Conservation (phyloP, 2,329 filamentous ascomycete species). For the Aspergillus clavatus region DNA sequence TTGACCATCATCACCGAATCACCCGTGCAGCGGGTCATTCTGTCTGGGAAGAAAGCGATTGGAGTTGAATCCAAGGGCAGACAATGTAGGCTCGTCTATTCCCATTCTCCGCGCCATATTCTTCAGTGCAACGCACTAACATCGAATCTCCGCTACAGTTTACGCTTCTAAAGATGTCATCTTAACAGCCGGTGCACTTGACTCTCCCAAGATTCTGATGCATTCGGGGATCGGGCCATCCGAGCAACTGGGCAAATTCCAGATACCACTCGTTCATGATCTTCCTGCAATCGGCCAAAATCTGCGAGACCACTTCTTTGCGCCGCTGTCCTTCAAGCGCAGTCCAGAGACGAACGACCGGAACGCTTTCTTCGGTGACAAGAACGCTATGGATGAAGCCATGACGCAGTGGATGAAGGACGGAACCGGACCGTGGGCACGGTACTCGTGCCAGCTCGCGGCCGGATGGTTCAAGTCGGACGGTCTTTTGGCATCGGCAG, state of each 20-base stretch:
- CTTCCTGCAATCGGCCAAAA: slow-evolving; percentile 43
- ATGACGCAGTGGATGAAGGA: slow-evolving; percentile 47
- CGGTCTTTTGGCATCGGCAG: slow-evolving; percentile 35
- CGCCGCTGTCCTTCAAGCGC: slow-evolving; percentile 33
- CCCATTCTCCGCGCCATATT: background rate
- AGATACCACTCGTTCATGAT: slow-evolving; percentile 39
- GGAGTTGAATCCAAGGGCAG: slow-evolving; percentile 44
- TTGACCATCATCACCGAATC: slow-evolving; percentile 49
- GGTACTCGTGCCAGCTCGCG: slow-evolving; percentile 25
- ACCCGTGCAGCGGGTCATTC: slow-evolving; percentile 45
- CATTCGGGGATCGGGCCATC: slow-evolving; percentile 47
- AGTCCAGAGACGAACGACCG: slow-evolving; percentile 42
- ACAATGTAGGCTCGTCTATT: slow-evolving; percentile 30
- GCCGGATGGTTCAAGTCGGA: slow-evolving; percentile 43
- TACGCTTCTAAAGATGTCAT: slow-evolving; percentile 38
- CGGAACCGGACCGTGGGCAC: slow-evolving; percentile 34
- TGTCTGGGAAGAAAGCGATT: slow-evolving; percentile 43
- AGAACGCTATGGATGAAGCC: slow-evolving; percentile 41
- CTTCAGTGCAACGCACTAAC: background rate
- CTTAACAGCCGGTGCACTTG: slow-evolving; percentile 36
- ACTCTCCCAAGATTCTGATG: slow-evolving; percentile 42
- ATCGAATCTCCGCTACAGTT: slow-evolving; percentile 13
- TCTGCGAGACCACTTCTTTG: slow-evolving; percentile 42
- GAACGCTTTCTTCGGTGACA: slow-evolving; percentile 43
- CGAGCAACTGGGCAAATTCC: slow-evolving; percentile 37